Evolutionary conservation across 202 grass and related monocot genomes (phyloP).

Genomic region (Cymbopogon flexuosus): DNA sequence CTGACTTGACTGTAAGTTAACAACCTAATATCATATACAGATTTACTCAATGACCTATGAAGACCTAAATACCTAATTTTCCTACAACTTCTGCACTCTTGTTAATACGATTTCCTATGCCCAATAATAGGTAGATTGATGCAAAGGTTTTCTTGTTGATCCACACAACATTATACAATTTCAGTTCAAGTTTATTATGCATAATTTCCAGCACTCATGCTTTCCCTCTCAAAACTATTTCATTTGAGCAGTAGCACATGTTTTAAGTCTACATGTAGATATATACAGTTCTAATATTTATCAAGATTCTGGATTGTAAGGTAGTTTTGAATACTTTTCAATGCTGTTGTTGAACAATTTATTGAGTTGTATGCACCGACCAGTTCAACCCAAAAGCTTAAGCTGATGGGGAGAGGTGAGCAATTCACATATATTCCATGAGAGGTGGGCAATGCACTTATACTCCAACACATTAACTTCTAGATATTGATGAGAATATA

Average conservation of each 20-base stretch:
- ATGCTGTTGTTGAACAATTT: background rate
- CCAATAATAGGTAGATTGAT: background rate
- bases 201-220: background rate
- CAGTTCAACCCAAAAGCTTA: no score
- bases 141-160: background rate
- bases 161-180: background rate
- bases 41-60: background rate
- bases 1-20: conserved; percentile 76
- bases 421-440: no score
- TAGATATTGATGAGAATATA: background rate
- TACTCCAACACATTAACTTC: background rate
- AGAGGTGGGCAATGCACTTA: no score
- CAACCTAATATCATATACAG: background rate
- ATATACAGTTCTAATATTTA: background rate
- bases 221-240: conserved; percentile 1
- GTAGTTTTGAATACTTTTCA: background rate
- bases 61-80: background rate
- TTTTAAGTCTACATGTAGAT: background rate
- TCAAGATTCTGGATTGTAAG: conserved; percentile 3
- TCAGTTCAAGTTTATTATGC: background rate
- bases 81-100: background rate
- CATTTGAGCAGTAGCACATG: background rate
- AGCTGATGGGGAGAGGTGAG: no score
- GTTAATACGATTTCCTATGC: background rate
- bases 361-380: no score